Conservation (phyloP, 2,329 filamentous ascomycete species). For the Neoascochyta sp. region DNA sequence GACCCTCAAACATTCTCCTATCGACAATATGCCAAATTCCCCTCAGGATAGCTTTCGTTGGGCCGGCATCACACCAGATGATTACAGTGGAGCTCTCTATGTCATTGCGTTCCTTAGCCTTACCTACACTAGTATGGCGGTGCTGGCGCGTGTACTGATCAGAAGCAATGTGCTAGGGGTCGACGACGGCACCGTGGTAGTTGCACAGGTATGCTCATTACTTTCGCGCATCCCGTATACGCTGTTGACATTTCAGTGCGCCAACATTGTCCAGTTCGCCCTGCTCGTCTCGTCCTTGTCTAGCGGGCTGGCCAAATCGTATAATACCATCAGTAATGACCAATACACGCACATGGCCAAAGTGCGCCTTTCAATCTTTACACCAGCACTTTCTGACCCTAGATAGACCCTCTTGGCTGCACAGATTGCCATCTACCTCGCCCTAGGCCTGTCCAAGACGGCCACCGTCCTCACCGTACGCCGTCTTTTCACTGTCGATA, state of each 20-base stretch:
- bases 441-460: conserved; percentile 15
- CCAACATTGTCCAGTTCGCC: conserved; percentile 6
- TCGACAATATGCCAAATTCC: too few relatives aligned
- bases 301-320: conserved; percentile 10
- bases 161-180: conserved; percentile 14
- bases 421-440: conserved; percentile 11
- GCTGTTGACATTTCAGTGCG: conserved; percentile 1
- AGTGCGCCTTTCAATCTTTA: conserved; percentile 3
- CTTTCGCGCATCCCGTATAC: background rate
- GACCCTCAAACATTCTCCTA: too few relatives aligned
- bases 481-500: conserved; percentile 17
- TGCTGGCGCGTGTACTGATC: conserved; percentile 10
- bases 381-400: background rate
- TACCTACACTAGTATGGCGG: conserved; percentile 10
- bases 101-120: conserved; percentile 11
- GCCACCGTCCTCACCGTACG: conserved; percentile 14
- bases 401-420: conserved; percentile 9
- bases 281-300: conserved; percentile 8
- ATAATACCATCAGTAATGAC: conserved; percentile 4
- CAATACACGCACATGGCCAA: conserved; percentile 5
- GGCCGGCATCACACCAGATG: conserved; percentile 10
- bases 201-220: conserved; percentile 13
- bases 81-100: conserved; percentile 15
- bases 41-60: too few relatives aligned
- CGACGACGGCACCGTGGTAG: conserved; percentile 10